Base-by-base conservation (phyloP, 2,329 filamentous ascomycete species). In the Ambrosiella cleistominuta region DNA sequence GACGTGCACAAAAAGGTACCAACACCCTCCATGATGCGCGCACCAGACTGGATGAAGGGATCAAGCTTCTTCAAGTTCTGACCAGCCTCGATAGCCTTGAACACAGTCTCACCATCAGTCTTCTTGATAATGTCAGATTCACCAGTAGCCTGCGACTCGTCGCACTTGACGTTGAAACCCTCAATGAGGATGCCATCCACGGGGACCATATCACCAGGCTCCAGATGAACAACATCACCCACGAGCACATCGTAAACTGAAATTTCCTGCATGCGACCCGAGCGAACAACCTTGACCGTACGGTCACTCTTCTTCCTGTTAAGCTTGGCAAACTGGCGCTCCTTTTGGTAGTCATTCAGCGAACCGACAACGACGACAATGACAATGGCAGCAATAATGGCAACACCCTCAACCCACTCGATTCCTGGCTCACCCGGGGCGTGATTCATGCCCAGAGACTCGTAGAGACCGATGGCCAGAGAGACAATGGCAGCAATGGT, bases 21-120 rank as follows among this genome's bases (percentile, higher is more conserved):
- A 7, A 88, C 79, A 50, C 85, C 85, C 66, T 88, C 85, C 70
- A 88, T 83, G 60, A 88, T 83, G 62, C 85, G 85, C 56, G 82
- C 78, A 38, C 85, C 90, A 37, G 89, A 95, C 63, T 95, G 86
- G 64, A 96, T 87, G 64, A 90, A 88, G 0, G 85, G 85, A 63
- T 90, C 86, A 69, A 88, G 77, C 69, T 88, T 88, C 71, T 80
- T 83, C 27, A 83, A 73, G 51, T 74, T 74, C 47, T 83, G 78
- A 63, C 80, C 74, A 37, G 78, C 80, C 63, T 86, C 79, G 64
- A 89, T 85, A 35, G 83, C 83, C 17, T 75, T 74, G 65, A 75
- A 85, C 17, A 87, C 86, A 27, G 86, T 82, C 54, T 86, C 82
- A 45, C 75, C 82, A 5, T 78, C 66, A 38, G 72, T 75, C 69